Base-by-base conservation (phyloP, 2,329 filamentous ascomycete species). In the Alternaria gansuensis region DNA sequence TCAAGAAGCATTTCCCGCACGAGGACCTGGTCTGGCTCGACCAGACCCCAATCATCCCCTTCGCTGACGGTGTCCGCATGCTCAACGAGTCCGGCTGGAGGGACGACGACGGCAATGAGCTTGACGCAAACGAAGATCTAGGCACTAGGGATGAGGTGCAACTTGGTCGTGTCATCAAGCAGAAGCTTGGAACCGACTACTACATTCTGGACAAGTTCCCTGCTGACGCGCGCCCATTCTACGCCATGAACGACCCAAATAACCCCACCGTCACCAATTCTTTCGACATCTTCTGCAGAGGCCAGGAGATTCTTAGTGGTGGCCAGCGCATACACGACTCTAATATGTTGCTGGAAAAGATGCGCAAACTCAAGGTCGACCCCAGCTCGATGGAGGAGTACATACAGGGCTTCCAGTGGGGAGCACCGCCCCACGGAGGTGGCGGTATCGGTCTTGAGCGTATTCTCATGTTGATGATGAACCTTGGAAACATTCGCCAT, bases 121-220 rank as follows among this genome's bases (percentile, higher is more conserved):
- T 90, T 3, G 88, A 90, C 0, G 84, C 88, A 33, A 84, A 90
- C 29, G 92, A 96, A 73, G 93, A 97, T 75, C 82, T 97, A 24
- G 88, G 88, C 44, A 97, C 93, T 0, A 85, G 90, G 21, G 92
- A 95, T 59, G 93, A 97, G 79, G 93, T 96, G 24, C 88, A 91
- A 13, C 85, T 97, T 0, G 93, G 94, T 9, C 83, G 91, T 71
- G 81, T 97, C 14, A 87, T 97, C 71, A 94, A 91, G 79, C 87
- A 96, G 73, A 93, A 93, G 79, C 95, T 90, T 71, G 83, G 87
- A 54, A 96, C 93, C 0, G 93, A 97, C 71, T 97, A 96, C 80
- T 97, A 95, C 78, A 90, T 97, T 63, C 84, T 97, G 39, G 93
- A 97, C 83, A 96, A 96, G 73, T 97, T 97, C 81, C 93, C 93